Evolutionary conservation across 228 moss, liverwort and hornwort genomes (phyloP), one percentile per base, ranked within the genome.

Genomic region (Sphagnum fallax): DNA sequence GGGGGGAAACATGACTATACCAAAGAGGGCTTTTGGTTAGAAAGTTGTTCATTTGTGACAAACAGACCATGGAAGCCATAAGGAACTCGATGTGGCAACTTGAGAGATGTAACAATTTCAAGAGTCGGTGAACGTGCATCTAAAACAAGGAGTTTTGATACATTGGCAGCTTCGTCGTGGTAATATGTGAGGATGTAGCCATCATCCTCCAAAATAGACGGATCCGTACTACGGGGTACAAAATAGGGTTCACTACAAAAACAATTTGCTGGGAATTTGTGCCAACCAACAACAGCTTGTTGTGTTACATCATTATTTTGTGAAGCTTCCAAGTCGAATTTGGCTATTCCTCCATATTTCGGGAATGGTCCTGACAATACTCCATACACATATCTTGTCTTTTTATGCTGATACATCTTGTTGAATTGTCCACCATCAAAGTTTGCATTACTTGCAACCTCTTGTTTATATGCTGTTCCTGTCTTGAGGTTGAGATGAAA

Each of bases 1-100:
- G 16, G 16, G n/a, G 32, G 32, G 32, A 32, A 32, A 32, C 32
- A 32, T 32, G 32, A 32, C 32, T 32, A 32, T 3, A 1, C 2
- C 32, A 69, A 55, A 18, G 67, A 60, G 0, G 10, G 66, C 5
- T 65, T 68, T 15, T 85, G 90, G 10, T 49, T 60, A 0, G 76
- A 81, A 5, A 91, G 75, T 55, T 91, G 68, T 0, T 72, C 65
- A 13, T 83, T 76, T 4, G 75, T 72, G 5, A 91, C 62, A 50
- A 87, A 89, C 0, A 74, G 67, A 5, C 83, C 84, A 49, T 91
- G 89, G 4, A 89, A 89, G 0, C 89, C 89, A 51, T 82, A 89
- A 0, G 91, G 87, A 7, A 89, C 89, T 62, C 87, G 63, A 0
- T 64, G 53, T 0, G 85, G 85, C 77, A 85, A 63, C 48, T 75